Evolutionary conservation across 2,329 filamentous ascomycete species (phyloP), one percentile per base, ranked within the genome.

Genomic region (Trichoderma sp.): DNA sequence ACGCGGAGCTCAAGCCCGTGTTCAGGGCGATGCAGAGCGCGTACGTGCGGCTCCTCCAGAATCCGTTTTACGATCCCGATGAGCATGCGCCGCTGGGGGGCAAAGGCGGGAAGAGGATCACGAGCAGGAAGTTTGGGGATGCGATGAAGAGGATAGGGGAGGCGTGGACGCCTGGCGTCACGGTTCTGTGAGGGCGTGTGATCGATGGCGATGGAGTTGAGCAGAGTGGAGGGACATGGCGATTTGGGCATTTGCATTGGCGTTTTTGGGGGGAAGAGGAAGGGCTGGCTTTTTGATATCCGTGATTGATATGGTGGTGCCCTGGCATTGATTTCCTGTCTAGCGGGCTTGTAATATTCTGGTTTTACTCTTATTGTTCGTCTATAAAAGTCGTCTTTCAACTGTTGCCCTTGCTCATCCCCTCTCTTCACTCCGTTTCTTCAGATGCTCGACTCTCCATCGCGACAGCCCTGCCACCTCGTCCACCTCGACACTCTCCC

Each of bases 51-150:
- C 80, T 99, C 59, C 80, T 98, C 69, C 90, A 97, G 78, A 98
- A 99, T 73, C 94, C 94, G 0, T 99, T 99, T 78, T 98, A 93
- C 77, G 88, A 90, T 54, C 94, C 94, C 10, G 93, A 97, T 74
- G 90, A 94, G 72, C 88, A 93, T 76, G 85, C 85, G 68, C 90
- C 90, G 56, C 75, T 80, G 3, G 76, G 76, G 0, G 84, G 83
- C 0, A 76, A 76, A 28, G 82, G 83, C 0, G 85, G 85, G 3
- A 85, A 88, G 75, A 88, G 89, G 74, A 97, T 98, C 69, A 90
- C 87, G 60, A 97, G 93, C 76, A 86, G 84, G 71, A 88, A 82
- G 74, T 99, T 99, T 76, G 84, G 88, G 58, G 85, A 87, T 17
- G 93, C 97, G 72, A 89, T 99, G 75, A 88, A 90, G 75, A 83